These are phyloP conservation scores for Luffa acutangula DNA, from an alignment of 306 rosid genomes.

Conservation along the genomic window DNA sequence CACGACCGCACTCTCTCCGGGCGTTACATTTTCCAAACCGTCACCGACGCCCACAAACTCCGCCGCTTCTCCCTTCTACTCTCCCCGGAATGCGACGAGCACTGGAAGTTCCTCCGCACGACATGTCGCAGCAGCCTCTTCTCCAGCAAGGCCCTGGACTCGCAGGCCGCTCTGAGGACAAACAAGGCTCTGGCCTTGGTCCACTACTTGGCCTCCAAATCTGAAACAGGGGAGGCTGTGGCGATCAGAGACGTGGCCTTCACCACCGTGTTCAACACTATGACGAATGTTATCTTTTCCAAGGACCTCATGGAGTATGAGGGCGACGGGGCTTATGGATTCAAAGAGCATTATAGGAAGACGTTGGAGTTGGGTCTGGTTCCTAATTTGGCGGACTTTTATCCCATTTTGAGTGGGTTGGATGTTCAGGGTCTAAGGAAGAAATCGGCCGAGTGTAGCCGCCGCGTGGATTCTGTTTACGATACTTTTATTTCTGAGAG, in stretches of 20 bases:
- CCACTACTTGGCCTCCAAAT: not conserved
- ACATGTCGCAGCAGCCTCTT: not conserved
- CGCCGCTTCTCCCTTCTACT: not conserved
- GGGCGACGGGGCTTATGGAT: not conserved
- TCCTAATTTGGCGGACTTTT: conserved; percentile 5
- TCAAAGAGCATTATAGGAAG: not conserved
- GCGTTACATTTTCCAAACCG: not conserved
- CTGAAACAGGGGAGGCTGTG: conserved; percentile 7
- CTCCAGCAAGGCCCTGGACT: not conserved
- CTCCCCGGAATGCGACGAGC: not conserved
- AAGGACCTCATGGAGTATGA: conserved; percentile 1
- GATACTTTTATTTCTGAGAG: not conserved
- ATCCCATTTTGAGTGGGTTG: not conserved
- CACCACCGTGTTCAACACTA: not conserved
- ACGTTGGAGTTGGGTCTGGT: not conserved
- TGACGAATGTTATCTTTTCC: conserved; percentile 2
- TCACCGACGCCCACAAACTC: not conserved
- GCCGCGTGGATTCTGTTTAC: not conserved
- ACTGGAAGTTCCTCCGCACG: conserved; percentile 9
- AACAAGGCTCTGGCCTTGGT: conserved; percentile 8
- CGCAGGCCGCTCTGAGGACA: conserved; percentile 2
- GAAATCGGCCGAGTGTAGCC: too few relatives aligned
- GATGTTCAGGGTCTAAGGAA: conserved; percentile 4
- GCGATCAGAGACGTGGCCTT: not conserved
- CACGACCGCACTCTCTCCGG: conserved; percentile 3